phyloP scores from a whole-genome alignment of 192 early-diverging fungal genomes.

The Linnemannia elongata region DNA sequence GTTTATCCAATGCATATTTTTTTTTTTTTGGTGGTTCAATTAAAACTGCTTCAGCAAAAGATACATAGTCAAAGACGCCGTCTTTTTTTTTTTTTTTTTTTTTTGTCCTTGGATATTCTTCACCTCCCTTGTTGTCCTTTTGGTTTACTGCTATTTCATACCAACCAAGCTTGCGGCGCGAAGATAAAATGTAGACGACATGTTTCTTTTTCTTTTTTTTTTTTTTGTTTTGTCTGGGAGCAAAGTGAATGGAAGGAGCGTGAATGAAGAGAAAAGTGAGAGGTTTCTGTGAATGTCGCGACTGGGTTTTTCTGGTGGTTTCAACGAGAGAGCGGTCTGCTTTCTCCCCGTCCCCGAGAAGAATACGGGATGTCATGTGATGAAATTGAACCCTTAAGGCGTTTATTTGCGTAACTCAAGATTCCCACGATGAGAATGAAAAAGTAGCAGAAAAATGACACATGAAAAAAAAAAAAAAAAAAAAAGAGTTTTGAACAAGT shows the following conservation, averaged over 20 bases:
- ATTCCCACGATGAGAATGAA: constrained; percentile 22
- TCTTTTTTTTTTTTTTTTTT: background rate
- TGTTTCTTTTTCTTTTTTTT: background rate
- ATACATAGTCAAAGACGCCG: no score
- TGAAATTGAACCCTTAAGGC: background rate
- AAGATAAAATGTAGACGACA: constrained; percentile 50
- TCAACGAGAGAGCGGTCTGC: background rate
- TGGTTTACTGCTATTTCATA: background rate
- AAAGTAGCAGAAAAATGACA: background rate
- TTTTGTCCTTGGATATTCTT: background rate
- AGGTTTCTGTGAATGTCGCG: background rate
- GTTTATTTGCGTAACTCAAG: background rate
- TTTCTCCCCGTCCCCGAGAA: background rate
- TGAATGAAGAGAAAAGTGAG: background rate
- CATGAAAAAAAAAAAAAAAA: background rate
- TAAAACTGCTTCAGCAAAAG: background rate
- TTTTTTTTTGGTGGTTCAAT: no score
- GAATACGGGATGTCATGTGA: background rate
- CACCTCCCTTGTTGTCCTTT: background rate
- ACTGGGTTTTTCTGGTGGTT: background rate
- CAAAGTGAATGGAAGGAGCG: background rate
- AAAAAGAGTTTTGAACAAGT: background rate
- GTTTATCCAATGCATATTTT: no score
- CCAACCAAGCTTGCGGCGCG: constrained; percentile 38
- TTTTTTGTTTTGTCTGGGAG: background rate